These are phyloP conservation scores for Trametes maxima DNA, from an alignment of 768 basidiomycete species.

Conservation along the genomic window DNA sequence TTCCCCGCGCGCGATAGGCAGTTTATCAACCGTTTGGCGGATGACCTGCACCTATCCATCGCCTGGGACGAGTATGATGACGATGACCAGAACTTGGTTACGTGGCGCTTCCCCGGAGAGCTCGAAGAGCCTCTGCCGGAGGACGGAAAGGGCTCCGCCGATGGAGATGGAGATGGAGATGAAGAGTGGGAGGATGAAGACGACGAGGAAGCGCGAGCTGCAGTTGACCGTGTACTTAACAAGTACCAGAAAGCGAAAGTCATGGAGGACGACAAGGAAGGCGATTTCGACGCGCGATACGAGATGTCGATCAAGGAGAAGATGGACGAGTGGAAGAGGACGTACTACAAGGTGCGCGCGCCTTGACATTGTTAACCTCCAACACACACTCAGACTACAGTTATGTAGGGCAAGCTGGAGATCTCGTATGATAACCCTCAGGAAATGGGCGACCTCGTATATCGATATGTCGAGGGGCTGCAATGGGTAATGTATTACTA, in stretches of 20 bases:
- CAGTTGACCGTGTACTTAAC: constrained; percentile 78
- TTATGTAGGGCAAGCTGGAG: constrained; percentile 76
- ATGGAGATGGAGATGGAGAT: constrained; percentile 49
- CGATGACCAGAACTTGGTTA: constrained; percentile 75
- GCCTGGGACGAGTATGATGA: constrained; percentile 96
- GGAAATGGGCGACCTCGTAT: constrained; percentile 70
- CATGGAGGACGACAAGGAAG: constrained; percentile 66
- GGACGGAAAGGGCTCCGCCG: constrained; percentile 39
- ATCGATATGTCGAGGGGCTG: constrained; percentile 87
- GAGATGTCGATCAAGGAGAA: constrained; percentile 74
- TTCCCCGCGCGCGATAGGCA: constrained; percentile 79
- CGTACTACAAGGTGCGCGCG: constrained; percentile 78
- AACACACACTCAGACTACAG: constrained; percentile 10
- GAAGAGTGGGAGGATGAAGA: constrained; percentile 58
- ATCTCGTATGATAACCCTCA: constrained; percentile 73
- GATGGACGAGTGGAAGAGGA: constrained; percentile 91
- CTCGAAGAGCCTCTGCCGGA: constrained; percentile 38
- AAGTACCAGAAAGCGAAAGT: constrained; percentile 90
- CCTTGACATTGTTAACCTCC: background rate
- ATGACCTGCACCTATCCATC: constrained; percentile 74
- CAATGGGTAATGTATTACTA: constrained; percentile 99
- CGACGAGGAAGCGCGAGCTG: constrained; percentile 70
- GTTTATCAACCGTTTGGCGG: constrained; percentile 77
- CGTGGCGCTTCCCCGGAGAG: constrained; percentile 59
- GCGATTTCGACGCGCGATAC: constrained; percentile 78